These are phyloP conservation scores for Leishmania braziliensis DNA, from an alignment of 208 protist genomes.

Conservation along the genomic window DNA sequence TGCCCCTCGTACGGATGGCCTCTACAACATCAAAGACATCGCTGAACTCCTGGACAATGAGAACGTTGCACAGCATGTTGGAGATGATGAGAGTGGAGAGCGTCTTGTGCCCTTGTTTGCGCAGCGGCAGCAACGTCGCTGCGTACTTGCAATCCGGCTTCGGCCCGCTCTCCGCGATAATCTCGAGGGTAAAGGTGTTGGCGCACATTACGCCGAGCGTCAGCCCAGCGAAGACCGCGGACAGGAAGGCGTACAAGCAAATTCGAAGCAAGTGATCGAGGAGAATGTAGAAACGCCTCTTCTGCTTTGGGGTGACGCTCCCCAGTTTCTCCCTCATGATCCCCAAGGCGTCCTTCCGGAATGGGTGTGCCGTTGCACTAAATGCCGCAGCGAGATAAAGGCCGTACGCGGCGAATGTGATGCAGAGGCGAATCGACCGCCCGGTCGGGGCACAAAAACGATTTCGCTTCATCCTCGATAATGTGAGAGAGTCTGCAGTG, in stretches of 20 bases:
- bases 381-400: constrained; percentile 4
- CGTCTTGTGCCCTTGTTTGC: constrained; percentile 79
- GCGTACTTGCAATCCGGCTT: constrained; percentile 81
- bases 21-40: constrained; percentile 55
- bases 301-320: constrained; percentile 36
- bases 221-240: constrained; percentile 86
- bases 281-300: constrained; percentile 67
- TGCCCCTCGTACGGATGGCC: constrained; percentile 35
- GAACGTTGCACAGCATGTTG: constrained; percentile 89
- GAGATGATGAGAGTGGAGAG: constrained; percentile 87
- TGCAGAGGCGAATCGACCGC: constrained; percentile 15
- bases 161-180: constrained; percentile 86
- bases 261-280: constrained; percentile 59
- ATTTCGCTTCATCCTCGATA: neutral
- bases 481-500: neutral
- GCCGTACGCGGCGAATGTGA: constrained; percentile 18
- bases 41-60: constrained; percentile 83
- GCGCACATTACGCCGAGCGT: constrained; percentile 92
- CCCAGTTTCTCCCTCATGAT: constrained; percentile 15
- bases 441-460: constrained; percentile 9
- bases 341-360: neutral
- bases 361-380: constrained; percentile 3
- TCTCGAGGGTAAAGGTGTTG: constrained; percentile 85
- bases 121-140: constrained; percentile 73
- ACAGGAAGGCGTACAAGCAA: constrained; percentile 70